These are phyloP conservation scores for Blastomyces silverae DNA, from an alignment of 2,329 filamentous ascomycete genomes.

Conservation along the genomic window DNA sequence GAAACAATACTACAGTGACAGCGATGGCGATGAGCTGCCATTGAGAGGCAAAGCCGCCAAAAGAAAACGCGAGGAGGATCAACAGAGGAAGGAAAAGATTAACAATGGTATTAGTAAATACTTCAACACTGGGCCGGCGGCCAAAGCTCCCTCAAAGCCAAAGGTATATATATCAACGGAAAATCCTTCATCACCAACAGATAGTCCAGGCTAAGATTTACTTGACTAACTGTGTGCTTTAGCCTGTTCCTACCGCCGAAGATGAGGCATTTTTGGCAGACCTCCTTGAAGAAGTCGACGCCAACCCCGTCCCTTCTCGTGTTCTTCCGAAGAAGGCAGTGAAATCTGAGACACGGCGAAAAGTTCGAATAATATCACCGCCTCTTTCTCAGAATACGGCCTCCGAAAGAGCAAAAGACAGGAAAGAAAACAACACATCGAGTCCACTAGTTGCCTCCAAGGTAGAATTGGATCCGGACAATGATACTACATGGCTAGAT, in stretches of 20 bases:
- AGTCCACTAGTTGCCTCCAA: conserved; percentile 16
- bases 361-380: conserved; percentile 73
- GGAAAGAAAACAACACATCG: conserved; percentile 22
- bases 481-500: conserved; percentile 52
- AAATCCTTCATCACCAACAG: background rate
- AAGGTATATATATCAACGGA: conserved; percentile 58
- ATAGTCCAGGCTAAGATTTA: background rate
- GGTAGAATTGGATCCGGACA: conserved; percentile 39
- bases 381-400: conserved; percentile 51
- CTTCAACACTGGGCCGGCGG: conserved; percentile 68
- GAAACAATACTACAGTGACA: conserved; percentile 56
- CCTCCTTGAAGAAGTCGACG: conserved; percentile 80
- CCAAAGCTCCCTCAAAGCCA: conserved; percentile 59
- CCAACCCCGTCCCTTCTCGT: conserved; percentile 58
- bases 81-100: conserved; percentile 75
- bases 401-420: conserved; percentile 48
- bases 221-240: conserved; percentile 25
- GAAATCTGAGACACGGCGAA: conserved; percentile 69
- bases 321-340: conserved; percentile 55
- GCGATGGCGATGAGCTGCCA: conserved; percentile 69
- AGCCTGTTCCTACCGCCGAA: conserved; percentile 73
- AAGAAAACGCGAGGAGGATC: conserved; percentile 79
- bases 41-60: conserved; percentile 61
- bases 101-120: conserved; percentile 92
- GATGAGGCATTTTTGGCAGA: conserved; percentile 82